Evolutionary conservation across 2,329 filamentous ascomycete species (phyloP).

Genomic region (Claviceps sp.): DNA sequence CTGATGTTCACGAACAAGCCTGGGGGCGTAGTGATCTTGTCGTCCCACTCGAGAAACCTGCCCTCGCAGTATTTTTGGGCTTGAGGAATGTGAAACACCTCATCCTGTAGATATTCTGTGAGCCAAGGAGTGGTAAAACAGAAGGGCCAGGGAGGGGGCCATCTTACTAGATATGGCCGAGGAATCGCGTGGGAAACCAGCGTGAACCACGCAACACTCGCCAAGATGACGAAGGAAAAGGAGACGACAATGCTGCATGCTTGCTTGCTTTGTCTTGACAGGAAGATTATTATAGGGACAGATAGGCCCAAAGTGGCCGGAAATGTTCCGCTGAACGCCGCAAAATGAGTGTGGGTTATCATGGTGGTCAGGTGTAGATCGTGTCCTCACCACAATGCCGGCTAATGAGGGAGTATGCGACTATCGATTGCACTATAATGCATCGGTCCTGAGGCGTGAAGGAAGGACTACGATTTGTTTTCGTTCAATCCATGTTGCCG

Average conservation of each 20-base stretch:
- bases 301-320: slow-evolving; percentile 5
- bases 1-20: slow-evolving; percentile 44
- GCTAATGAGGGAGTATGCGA: background rate
- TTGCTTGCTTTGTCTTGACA: background rate
- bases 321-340: background rate
- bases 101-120: slow-evolving; percentile 44
- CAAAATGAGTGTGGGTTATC: background rate
- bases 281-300: slow-evolving; percentile 3
- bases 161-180: slow-evolving; percentile 39
- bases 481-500: background rate
- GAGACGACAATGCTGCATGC: background rate
- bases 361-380: background rate
- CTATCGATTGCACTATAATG: background rate
- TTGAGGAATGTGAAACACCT: slow-evolving; percentile 82
- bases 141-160: background rate
- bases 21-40: slow-evolving; percentile 93
- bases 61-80: slow-evolving; percentile 75
- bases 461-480: rapidly evolving
- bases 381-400: background rate
- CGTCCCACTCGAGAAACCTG: slow-evolving; percentile 70
- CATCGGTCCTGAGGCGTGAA: background rate
- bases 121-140: slow-evolving; percentile 1
- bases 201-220: slow-evolving; percentile 11
- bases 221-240: slow-evolving; percentile 6
- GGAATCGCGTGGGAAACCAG: slow-evolving; percentile 24